Base-by-base conservation (phyloP, 163 green algal genomes). In the Prototheca cutis region DNA sequence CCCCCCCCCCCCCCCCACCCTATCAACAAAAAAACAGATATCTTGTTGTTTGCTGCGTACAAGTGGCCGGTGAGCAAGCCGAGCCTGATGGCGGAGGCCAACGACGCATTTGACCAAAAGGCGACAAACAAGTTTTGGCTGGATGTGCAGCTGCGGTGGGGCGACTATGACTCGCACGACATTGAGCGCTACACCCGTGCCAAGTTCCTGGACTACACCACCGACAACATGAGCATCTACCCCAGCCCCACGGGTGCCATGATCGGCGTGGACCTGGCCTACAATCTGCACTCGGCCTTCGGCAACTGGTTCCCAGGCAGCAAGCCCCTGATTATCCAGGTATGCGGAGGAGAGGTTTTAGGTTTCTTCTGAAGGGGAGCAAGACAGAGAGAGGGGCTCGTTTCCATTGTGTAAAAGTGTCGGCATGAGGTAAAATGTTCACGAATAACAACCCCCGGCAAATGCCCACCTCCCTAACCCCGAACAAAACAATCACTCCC, bases 131-230 rank as follows among this genome's bases (percentile, higher is more conserved):
- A 99, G 87, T 98, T 90, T 79, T 98, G 91, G 91, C 59, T 96
- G 49, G 88, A 95, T 57, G 88, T 95, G 65, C 86, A 94, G 81
- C 72, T 90, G 66, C 70, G 89, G 48, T 99, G 93, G 93, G 93
- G 93, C 56, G 93, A 99, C 79, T 99, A 93, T 64, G 93, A 99
- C 82, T 88, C 69, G 30, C 93, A 99, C 72, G 93, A 99, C 80
- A 90, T 99, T 54, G 93, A 99, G 86, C 82, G 93, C 32, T 99
- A 99, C 73, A 91, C 83, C 52, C 82, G 93, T 27, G 92, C 91
- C 73, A 97, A 97, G 85, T 99, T 99, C 80, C 80, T 99, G 60
- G 93, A 99, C 82, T 99, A 99, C 84, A 97, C 93, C 58, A 99
- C 90, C 3, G 93, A 99, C 76, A 97, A 95, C 86, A 98, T 99